These are phyloP conservation scores for Marasmius sp. DNA, from an alignment of 1,284 basidiomycete genomes.

Conservation along the genomic window DNA sequence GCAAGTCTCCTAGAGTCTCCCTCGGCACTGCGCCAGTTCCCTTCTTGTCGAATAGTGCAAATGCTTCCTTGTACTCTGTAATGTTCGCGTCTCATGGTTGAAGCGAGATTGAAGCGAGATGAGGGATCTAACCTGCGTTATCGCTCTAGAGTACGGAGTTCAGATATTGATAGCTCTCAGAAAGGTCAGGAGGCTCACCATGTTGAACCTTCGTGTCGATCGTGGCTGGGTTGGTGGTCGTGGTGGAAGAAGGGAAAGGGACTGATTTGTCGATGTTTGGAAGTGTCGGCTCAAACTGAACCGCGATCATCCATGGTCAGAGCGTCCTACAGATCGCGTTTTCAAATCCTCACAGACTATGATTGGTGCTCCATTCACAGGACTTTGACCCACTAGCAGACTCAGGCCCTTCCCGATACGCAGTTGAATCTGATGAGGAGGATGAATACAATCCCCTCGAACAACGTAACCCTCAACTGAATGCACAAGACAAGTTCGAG, in stretches of 20 bases:
- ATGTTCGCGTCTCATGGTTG: background rate
- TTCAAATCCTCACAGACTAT: background rate
- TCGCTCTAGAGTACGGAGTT: conserved; percentile 44
- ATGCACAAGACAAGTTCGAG: conserved; percentile 17
- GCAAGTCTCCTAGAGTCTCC: conserved; percentile 91
- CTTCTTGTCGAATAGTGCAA: conserved; percentile 97
- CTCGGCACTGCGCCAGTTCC: conserved; percentile 88
- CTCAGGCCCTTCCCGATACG: conserved; percentile 55
- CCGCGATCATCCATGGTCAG: background rate
- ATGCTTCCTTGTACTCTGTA: conserved; percentile 93
- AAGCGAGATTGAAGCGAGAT: conserved; percentile 1
- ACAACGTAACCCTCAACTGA: conserved; percentile 8
- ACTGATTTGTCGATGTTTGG: background rate
- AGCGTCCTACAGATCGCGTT: background rate
- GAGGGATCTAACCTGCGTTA: conserved; percentile 51
- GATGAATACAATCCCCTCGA: conserved; percentile 54
- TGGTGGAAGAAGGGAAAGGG: background rate
- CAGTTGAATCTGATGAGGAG: conserved; percentile 67
- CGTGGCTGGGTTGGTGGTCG: background rate
- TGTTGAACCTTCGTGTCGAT: conserved; percentile 22
- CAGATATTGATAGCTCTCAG: background rate
- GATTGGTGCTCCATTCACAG: conserved; percentile 24
- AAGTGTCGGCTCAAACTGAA: background rate
- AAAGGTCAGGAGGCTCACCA: conserved; percentile 25
- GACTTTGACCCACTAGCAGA: conserved; percentile 58